Conservation (phyloP, 2,329 filamentous ascomycete genomes). For the Alternaria dauci region DNA sequence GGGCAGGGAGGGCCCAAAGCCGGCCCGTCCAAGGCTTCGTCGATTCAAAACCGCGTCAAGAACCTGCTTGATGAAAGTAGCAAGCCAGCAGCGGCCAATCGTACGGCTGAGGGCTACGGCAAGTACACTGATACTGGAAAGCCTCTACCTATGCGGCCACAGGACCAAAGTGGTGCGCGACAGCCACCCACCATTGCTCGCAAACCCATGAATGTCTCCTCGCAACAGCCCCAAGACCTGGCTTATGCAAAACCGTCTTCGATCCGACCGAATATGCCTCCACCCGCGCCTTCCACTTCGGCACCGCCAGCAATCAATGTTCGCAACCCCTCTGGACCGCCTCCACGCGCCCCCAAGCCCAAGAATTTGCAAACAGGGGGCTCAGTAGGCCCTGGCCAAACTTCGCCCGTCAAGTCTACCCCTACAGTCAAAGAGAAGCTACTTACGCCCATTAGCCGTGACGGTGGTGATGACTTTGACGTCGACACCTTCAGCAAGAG, state of each 20-base stretch:
- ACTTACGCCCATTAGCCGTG: slow-evolving; percentile 19
- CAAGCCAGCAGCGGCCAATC: slow-evolving; percentile 62
- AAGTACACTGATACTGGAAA: slow-evolving; percentile 71
- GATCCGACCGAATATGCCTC: slow-evolving; percentile 32
- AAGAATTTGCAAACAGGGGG: slow-evolving; percentile 63
- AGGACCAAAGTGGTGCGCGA: slow-evolving; percentile 33
- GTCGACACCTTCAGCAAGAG: slow-evolving; percentile 77
- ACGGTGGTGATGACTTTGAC: slow-evolving; percentile 69
- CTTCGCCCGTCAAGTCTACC: slow-evolving; percentile 10
- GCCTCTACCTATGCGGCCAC: slow-evolving; percentile 40
- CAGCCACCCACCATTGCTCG: slow-evolving; percentile 44
- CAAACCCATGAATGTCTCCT: slow-evolving; percentile 58
- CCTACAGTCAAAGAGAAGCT: slow-evolving; percentile 30
- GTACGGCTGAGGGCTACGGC: slow-evolving; percentile 89
- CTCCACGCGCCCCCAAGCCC: slow-evolving; percentile 67
- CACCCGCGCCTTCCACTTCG: slow-evolving; percentile 38
- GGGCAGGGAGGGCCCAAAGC: slow-evolving; percentile 58
- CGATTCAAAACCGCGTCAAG: slow-evolving; percentile 91
- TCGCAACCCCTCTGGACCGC: slow-evolving; percentile 43
- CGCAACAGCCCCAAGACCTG: slow-evolving; percentile 34
- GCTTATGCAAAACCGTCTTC: slow-evolving; percentile 38
- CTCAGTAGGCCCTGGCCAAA: slow-evolving; percentile 13
- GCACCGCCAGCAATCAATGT: slow-evolving; percentile 45
- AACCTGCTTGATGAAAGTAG: slow-evolving; percentile 79
- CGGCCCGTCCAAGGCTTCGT: slow-evolving; percentile 70